These are phyloP conservation scores for Penicillium italicum DNA, from an alignment of 2,329 filamentous ascomycete species.

Conservation along the genomic window DNA sequence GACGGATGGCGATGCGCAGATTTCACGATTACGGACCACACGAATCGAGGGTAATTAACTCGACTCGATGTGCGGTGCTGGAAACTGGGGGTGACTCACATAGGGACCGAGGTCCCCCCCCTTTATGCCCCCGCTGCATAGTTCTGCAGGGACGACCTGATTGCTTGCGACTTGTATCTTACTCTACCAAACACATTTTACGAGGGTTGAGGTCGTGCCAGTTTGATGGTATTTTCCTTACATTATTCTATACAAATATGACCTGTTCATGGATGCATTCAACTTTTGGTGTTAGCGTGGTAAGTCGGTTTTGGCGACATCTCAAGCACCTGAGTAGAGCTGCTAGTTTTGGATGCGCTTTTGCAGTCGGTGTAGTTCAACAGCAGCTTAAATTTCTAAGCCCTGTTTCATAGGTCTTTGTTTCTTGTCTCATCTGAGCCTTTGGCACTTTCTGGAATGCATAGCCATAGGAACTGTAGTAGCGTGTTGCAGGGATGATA, in stretches of 20 bases:
- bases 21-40: conserved; percentile 12
- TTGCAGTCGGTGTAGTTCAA: neutral
- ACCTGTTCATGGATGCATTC: conserved; percentile 1
- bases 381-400: neutral
- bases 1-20: conserved; percentile 1
- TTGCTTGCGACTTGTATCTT: conserved; percentile 35
- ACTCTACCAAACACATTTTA: conserved; percentile 32
- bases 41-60: conserved; percentile 8
- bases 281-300: neutral
- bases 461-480: neutral
- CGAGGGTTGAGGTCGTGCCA: conserved; percentile 7
- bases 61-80: conserved; percentile 10
- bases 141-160: conserved; percentile 28
- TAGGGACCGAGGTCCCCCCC: conserved; percentile 18
- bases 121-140: conserved; percentile 20
- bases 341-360: neutral
- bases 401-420: neutral
- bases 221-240: conserved; percentile 7
- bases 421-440: neutral
- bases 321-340: neutral
- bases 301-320: neutral
- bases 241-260: conserved; percentile 11
- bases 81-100: conserved; percentile 11
- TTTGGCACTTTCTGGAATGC: neutral
- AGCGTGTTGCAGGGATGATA: neutral